These are phyloP conservation scores for Didymella pinodella DNA, from an alignment of 2,329 filamentous ascomycete genomes.

Conservation along the genomic window DNA sequence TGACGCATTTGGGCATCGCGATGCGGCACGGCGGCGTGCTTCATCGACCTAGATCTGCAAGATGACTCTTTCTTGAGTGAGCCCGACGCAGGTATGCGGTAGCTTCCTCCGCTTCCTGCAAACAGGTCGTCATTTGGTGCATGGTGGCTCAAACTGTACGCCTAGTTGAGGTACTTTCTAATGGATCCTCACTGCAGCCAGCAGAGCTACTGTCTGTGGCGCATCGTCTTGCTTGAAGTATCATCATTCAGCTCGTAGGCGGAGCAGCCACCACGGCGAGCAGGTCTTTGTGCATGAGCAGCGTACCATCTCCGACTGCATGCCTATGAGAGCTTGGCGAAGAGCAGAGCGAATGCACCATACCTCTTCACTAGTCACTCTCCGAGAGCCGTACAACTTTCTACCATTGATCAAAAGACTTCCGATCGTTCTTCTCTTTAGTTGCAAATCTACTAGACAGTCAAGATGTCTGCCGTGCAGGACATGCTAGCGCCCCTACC, in stretches of 20 bases:
- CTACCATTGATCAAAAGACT: not conserved
- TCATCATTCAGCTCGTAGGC: conserved; percentile 5
- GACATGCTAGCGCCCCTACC: conserved; percentile 14
- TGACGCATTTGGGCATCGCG: too few species aligned
- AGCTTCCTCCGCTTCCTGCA: not conserved
- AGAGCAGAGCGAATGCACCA: not conserved
- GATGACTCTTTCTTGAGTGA: not conserved
- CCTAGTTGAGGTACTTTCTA: not conserved
- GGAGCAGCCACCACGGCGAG: not conserved
- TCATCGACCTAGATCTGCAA: not conserved
- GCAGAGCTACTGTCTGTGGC: conserved; percentile 2
- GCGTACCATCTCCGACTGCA: not conserved
- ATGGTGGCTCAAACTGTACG: not conserved
- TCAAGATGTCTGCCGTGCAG: conserved; percentile 8
- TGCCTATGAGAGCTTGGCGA: conserved; percentile 8
- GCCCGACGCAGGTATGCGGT: not conserved
- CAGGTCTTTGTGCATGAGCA: not conserved
- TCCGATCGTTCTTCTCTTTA: not conserved
- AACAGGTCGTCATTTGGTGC: conserved; percentile 8
- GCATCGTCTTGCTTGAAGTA: conserved; percentile 4
- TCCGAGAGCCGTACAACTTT: not conserved
- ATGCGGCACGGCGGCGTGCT: too few species aligned
- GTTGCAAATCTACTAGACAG: not conserved
- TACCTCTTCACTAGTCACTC: not conserved
- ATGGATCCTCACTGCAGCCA: conserved; percentile 6